Evolutionary conservation across 495 filamentous ascomycete genomes (phyloP), one percentile per base, ranked within the genome.

Genomic region (Aspergillus conjunctus): DNA sequence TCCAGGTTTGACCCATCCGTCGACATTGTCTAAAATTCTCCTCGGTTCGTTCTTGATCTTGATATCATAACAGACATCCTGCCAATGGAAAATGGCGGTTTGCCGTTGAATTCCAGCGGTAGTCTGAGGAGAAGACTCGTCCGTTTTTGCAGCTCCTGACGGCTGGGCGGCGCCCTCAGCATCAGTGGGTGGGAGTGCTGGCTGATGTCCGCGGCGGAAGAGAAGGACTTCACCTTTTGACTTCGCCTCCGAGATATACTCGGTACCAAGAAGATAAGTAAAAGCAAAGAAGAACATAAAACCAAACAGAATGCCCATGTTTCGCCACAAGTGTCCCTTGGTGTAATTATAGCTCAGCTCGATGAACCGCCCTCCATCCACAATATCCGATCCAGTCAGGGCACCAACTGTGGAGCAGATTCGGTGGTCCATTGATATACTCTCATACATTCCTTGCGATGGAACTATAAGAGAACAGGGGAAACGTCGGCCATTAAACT

Each of bases 61-160:
- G 37, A 91, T 87, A 22, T 83, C 83, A 60, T 92, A 93, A 60
- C 77, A 83, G 10, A 95, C 81, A 59, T 88, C 80, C 61, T 87
- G 82, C 88, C 88, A 93, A 5, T 87, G 90, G 60, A 93, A 85
- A 34, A 92, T 84, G 55, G 86, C 86, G 1, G 67, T 68, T 45
- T 79, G 76, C 52, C 64, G 61, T 43, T 77, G 71, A 37, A 82
- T 67, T 45, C 52, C 55, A 54, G 80, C 65, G 17, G 84, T 59
- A 11, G 72, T 73, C 12, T 76, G 64, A 14, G 73, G 55, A 31
- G 74, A 68, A 17, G 70, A 70, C 21, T 67, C 76, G 4, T 66
- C 45, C 0, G 60, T 55, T 22, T 48, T 74, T 67, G 32, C 79
- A 61, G 65, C 82, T 68, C 34, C 78, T 75, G 31, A 71, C 73